Evolutionary conservation across 192 early-diverging fungal species (phyloP).

Genomic region (Podila epigama): DNA sequence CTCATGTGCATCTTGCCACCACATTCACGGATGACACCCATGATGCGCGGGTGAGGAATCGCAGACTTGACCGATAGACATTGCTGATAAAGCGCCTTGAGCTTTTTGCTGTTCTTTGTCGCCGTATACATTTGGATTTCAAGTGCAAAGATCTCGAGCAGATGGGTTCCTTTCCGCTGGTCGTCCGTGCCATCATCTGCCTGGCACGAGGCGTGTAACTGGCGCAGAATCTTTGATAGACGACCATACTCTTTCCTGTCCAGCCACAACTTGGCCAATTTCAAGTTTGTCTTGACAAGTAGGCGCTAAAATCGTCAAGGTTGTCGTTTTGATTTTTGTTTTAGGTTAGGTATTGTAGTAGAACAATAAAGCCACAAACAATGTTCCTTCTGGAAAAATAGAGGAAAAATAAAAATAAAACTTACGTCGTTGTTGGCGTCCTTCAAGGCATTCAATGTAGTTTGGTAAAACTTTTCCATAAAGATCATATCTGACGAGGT

Average conservation of each 20-base stretch:
- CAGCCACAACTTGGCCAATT: conserved; percentile 85
- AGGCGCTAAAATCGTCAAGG: too few species aligned
- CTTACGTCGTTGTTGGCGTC: conserved; percentile 85
- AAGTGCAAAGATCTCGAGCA: conserved; percentile 94
- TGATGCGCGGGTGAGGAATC: conserved; percentile 95
- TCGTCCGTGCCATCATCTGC: conserved; percentile 84
- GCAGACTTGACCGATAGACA: conserved; percentile 90
- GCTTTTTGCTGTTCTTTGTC: conserved; percentile 83
- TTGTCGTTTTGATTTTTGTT: too few species aligned
- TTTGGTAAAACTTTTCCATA: conserved; percentile 85
- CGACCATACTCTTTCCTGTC: conserved; percentile 81
- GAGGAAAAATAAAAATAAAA: not conserved
- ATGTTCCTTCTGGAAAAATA: not conserved
- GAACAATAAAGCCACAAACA: not conserved
- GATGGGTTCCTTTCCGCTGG: conserved; percentile 91
- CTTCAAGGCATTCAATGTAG: conserved; percentile 73
- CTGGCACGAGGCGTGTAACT: conserved; percentile 78
- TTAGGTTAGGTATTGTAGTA: too few species aligned
- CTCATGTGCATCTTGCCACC: conserved; percentile 99
- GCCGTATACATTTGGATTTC: conserved; percentile 96
- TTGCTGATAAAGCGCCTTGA: conserved; percentile 92
- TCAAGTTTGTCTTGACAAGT: conserved; percentile 88
- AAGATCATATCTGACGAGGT: conserved; percentile 78
- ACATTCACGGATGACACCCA: conserved; percentile 97
- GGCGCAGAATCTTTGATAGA: conserved; percentile 79